phyloP scores from a whole-genome alignment of 2,329 filamentous ascomycete species.

The Colletotrichum chlorophyti region DNA sequence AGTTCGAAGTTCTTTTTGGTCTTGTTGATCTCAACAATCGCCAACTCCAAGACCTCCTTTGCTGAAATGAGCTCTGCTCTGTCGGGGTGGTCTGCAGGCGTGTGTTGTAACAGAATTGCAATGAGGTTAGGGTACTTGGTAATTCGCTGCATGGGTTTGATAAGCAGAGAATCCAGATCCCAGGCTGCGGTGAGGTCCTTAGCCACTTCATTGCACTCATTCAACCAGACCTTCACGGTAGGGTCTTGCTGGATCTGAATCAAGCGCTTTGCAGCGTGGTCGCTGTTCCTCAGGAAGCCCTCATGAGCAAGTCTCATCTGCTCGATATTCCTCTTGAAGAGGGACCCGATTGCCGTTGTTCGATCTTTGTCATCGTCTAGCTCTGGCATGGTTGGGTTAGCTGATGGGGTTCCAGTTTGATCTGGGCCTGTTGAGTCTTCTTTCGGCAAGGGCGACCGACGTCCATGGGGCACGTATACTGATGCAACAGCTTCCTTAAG shows the following conservation, averaged over 20 bases:
- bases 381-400: conserved; percentile 46
- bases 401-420: conserved; percentile 35
- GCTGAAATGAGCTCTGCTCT: conserved; percentile 65
- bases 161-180: conserved; percentile 94
- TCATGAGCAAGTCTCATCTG: conserved; percentile 68
- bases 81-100: conserved; percentile 85
- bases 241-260: conserved; percentile 69
- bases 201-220: conserved; percentile 90
- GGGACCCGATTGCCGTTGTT: conserved; percentile 57
- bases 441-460: conserved; percentile 48
- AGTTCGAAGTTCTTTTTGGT: conserved; percentile 94
- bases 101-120: conserved; percentile 79
- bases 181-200: conserved; percentile 92
- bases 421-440: conserved; percentile 51
- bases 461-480: conserved; percentile 73
- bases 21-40: conserved; percentile 89
- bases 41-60: conserved; percentile 63
- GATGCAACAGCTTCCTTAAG: conserved; percentile 81
- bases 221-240: conserved; percentile 82
- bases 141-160: conserved; percentile 95
- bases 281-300: conserved; percentile 68
- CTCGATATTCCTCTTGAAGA: conserved; percentile 64
- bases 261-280: conserved; percentile 65
- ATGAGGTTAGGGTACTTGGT: conserved; percentile 93
- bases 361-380: conserved; percentile 61